Evolutionary conservation across 129 eudicot genomes (phyloP).

Genomic region (Artemisia argyi): DNA sequence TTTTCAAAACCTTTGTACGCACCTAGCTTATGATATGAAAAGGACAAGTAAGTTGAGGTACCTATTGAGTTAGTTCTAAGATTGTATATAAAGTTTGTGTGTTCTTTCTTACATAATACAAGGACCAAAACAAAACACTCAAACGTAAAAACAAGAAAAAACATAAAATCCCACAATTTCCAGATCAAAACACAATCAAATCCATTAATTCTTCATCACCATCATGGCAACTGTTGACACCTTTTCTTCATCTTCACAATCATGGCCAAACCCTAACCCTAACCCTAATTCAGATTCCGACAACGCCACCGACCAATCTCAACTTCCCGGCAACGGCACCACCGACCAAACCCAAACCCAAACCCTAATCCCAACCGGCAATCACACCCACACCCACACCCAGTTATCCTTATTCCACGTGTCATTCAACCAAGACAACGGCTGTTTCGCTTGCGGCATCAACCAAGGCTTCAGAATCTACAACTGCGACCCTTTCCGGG

Average conservation of each 20-base stretch:
- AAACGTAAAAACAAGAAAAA: not conserved
- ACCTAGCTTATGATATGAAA: too few relatives aligned
- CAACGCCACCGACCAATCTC: conserved; percentile 11
- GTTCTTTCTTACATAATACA: not conserved
- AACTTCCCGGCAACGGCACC: conserved; percentile 26
- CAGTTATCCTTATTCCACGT: conserved; percentile 52
- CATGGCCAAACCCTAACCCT: conserved; percentile 31
- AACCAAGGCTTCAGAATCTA: conserved; percentile 73
- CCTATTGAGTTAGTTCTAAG: too few relatives aligned
- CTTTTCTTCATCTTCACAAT: conserved; percentile 45
- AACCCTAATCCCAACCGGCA: conserved; percentile 13
- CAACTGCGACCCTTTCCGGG: conserved; percentile 81
- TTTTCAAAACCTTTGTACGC: too few relatives aligned
- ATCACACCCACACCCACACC: conserved; percentile 13
- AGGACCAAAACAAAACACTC: not conserved
- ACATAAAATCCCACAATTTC: conserved; percentile 3
- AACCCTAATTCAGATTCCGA: conserved; percentile 29
- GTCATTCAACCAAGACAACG: conserved; percentile 78
- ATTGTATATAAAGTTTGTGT: too few relatives aligned
- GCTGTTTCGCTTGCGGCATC: conserved; percentile 77
- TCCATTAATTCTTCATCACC: not conserved
- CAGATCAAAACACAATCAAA: not conserved
- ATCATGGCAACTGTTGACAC: conserved; percentile 61
- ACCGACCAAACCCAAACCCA: conserved; percentile 21
- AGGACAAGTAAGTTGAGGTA: too few relatives aligned